Evolutionary conservation across 257 asterid genomes (phyloP).

Genomic region (Gentiana dahurica): DNA sequence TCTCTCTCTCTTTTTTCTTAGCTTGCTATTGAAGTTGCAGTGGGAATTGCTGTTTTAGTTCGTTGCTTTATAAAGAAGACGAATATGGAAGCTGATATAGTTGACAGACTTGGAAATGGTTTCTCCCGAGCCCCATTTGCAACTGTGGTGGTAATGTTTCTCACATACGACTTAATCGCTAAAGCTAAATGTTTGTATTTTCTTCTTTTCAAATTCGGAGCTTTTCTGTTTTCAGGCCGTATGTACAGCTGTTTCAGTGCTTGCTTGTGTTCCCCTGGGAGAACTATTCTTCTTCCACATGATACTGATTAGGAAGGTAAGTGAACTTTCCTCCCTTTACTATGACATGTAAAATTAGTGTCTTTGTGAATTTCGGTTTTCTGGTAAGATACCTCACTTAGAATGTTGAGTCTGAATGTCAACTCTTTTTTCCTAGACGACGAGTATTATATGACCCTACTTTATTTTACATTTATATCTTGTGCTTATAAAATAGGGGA

Average conservation of each 20-base stretch:
- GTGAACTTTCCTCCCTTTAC: too few relatives aligned
- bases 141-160: conserved; percentile 79
- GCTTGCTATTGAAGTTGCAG: conserved; percentile 84
- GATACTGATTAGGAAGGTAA: conserved; percentile 82
- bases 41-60: conserved; percentile 78
- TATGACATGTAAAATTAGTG: too few relatives aligned
- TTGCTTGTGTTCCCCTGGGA: conserved; percentile 89
- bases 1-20: conserved; percentile 24
- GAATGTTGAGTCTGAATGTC: too few relatives aligned
- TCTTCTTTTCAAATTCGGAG: not conserved
- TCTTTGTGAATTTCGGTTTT: too few relatives aligned
- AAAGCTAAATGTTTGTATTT: conserved; percentile 6
- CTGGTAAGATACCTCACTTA: too few relatives aligned
- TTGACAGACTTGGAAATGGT: conserved; percentile 89
- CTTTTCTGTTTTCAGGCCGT: conserved; percentile 38
- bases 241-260: conserved; percentile 81
- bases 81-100: conserved; percentile 79
- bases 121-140: conserved; percentile 96
- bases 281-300: conserved; percentile 99
- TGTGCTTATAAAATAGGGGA: conserved; percentile 45
- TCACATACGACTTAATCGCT: conserved; percentile 3
- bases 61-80: conserved; percentile 68
- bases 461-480: not conserved
- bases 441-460: not conserved
- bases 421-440: too few relatives aligned